Base-by-base conservation (phyloP, 208 protist species). In the Tritrichomonas musculus region DNA sequence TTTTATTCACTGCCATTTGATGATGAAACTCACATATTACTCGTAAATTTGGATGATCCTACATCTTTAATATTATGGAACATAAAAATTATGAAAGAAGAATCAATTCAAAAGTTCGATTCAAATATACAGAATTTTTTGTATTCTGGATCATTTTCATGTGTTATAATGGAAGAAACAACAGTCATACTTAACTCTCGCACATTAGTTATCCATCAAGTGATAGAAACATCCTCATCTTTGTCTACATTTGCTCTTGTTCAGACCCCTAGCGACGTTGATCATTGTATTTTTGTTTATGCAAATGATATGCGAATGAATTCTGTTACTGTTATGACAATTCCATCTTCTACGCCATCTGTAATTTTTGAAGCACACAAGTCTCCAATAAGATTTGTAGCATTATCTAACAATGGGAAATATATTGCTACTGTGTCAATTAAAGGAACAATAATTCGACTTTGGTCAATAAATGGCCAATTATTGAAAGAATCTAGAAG, bases 371-470 rank as follows among this genome's bases (percentile, higher is more conserved):
- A 64, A 72, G 88, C 36, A 2, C 33, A n/a, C 3, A 69, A 92
- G 53, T 44, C 49, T 17, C 1, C 1, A 5, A 72, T 92, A 3
- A 30, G 55, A 73, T 49, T 14, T 9, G 8, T 64, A 3, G 50
- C 88, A 2, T 22, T 92, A 14, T 72, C 55, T 5, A 25, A 72
- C 14, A 55, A 92, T 49, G 88, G 55, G 5, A 92, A 92, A 50
- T 69, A 53, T 30, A 47, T 92, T 30, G 88, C 55, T 20, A 92
- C 88, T 33, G 55, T 44, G 17, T 92, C 88, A 22, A n/a, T 44
- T 5, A 72, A 92, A 50, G 88, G 88, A 66, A 92, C 88, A 22
- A 64, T 92, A 33, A 36, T 92, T 50, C 50, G 88, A 30, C 20
- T 92, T 49, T 92, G 33, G 20, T 22, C 55, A 36, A 33, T 50